A percentile compares a stretch with the other conserved stretches of the same genome.
phyloP scores from a whole-genome alignment of 2,329 filamentous ascomycete genomes.

The Ophiostoma sp. region DNA sequence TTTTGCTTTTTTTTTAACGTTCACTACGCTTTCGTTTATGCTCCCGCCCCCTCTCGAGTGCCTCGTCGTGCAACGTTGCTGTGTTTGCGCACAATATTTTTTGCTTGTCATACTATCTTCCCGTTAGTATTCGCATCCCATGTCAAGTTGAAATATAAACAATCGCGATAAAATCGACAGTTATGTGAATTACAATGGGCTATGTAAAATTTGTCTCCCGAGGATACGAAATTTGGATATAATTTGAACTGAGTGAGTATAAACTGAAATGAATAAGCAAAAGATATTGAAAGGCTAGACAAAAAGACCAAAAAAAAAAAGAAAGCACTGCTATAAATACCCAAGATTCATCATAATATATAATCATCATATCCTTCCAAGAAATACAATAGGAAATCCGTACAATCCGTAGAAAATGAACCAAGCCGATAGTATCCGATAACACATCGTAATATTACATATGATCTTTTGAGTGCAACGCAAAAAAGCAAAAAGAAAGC shows the following conservation, averaged over 20 bases:
- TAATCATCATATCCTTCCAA: background rate
- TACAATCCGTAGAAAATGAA: background rate
- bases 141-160: constrained; percentile 1
- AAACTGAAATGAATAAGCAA: too few relatives aligned
- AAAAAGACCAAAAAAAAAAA: background rate
- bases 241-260: background rate
- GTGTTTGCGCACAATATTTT: background rate
- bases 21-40: background rate
- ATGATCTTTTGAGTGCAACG: background rate
- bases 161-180: background rate
- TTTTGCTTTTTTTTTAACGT: background rate
- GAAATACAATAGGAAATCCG: background rate
- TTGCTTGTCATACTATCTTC: background rate
- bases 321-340: background rate
- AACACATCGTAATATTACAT: constrained; percentile 1
- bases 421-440: background rate
- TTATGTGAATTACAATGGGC: background rate
- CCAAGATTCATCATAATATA: background rate
- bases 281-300: background rate
- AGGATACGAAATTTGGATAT: background rate
- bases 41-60: background rate
- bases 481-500: background rate
- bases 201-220: background rate
- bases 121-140: background rate
- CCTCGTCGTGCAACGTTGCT: background rate